Conservation (phyloP, 129 eudicot species). For the Lactuca sativa region DNA sequence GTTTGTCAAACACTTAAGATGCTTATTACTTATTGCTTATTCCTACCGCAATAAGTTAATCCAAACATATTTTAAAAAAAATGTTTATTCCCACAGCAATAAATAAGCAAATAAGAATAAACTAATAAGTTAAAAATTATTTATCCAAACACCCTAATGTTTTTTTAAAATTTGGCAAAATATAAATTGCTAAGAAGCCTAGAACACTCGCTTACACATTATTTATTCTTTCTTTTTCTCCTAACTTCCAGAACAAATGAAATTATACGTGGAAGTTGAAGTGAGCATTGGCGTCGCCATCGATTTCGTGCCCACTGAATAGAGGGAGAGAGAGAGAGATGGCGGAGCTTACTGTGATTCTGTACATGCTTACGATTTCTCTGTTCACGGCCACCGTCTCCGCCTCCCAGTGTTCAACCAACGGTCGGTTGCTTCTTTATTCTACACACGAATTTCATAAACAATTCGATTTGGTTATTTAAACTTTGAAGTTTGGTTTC, state of each 20-base stretch:
- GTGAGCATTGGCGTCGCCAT: slow-evolving; percentile 1
- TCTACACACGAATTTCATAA: slow-evolving; percentile 1
- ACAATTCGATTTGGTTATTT: slow-evolving; percentile 10
- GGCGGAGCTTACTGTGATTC: slow-evolving; percentile 20
- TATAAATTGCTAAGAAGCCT: too few relatives aligned
- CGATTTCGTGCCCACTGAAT: slow-evolving; percentile 6
- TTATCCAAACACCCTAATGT: too few relatives aligned
- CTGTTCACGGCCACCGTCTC: slow-evolving; percentile 26
- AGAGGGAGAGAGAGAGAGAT: slow-evolving; percentile 14
- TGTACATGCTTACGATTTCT: slow-evolving; percentile 20
- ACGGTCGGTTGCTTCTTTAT: slow-evolving; percentile 34
- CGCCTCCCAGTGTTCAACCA: slow-evolving; percentile 37
- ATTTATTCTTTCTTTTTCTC: neutral
- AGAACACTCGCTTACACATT: too few relatives aligned
- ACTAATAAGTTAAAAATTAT: too few relatives aligned
- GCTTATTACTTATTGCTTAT: too few relatives aligned
- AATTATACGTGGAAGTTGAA: neutral
- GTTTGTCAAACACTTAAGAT: too few relatives aligned
- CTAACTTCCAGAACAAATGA: neutral
- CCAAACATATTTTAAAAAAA: too few relatives aligned
- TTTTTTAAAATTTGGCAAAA: too few relatives aligned
- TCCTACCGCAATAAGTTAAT: too few relatives aligned
- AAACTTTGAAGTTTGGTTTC: slow-evolving; percentile 9
- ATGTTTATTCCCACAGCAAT: too few relatives aligned
- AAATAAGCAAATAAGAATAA: too few relatives aligned